These are phyloP conservation scores for Fusarium sp. DNA, from an alignment of 2,329 filamentous ascomycete genomes.

Conservation along the genomic window DNA sequence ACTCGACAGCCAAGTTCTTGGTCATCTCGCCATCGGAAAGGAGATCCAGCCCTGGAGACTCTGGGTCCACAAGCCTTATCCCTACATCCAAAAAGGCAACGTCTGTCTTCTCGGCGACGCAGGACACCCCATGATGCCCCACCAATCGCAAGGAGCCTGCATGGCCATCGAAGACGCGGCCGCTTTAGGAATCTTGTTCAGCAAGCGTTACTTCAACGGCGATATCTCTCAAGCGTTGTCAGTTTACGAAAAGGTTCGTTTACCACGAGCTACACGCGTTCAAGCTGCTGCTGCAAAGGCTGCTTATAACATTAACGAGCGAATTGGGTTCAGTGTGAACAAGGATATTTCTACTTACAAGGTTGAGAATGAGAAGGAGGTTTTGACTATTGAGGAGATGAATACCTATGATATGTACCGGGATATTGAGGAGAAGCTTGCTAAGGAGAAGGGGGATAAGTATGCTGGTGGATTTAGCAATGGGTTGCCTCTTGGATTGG, in stretches of 20 bases:
- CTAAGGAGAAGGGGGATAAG: constrained; percentile 47
- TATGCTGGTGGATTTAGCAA: constrained; percentile 55
- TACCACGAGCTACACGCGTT: constrained; percentile 66
- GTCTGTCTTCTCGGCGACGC: constrained; percentile 74
- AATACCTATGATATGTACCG: constrained; percentile 72
- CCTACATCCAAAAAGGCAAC: constrained; percentile 62
- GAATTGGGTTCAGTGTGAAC: constrained; percentile 75
- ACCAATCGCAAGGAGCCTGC: constrained; percentile 76
- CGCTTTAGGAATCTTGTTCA: constrained; percentile 71
- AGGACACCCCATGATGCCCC: constrained; percentile 75
- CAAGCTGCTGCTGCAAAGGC: constrained; percentile 69
- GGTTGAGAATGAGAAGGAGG: constrained; percentile 70
- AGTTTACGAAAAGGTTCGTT: constrained; percentile 64
- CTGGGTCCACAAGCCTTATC: constrained; percentile 71
- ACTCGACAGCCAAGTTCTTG: constrained; percentile 67
- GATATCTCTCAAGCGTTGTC: constrained; percentile 60
- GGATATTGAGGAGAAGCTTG: constrained; percentile 64
- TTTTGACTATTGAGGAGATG: constrained; percentile 77
- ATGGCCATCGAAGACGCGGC: constrained; percentile 77
- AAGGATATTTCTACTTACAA: constrained; percentile 67
- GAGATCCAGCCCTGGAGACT: constrained; percentile 75
- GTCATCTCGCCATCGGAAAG: constrained; percentile 68
- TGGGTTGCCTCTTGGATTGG: constrained; percentile 60
- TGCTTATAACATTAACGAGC: constrained; percentile 70
- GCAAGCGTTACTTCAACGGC: constrained; percentile 58